phyloP scores from a whole-genome alignment of 257 asterid genomes.

The Penstemon eatonii region DNA sequence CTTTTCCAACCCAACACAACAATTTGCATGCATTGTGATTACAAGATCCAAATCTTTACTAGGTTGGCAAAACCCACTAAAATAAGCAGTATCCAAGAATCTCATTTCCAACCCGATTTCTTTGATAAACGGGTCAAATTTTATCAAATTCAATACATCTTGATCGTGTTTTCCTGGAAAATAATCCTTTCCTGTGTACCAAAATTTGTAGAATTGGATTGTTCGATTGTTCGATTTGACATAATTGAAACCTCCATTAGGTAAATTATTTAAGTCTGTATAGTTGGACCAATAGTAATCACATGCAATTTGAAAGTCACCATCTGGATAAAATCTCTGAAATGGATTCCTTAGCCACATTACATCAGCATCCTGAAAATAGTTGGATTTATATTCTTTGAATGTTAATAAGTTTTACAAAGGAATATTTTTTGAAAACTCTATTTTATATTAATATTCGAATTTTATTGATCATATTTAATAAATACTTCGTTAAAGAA shows the following conservation, averaged over 20 bases:
- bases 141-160: conserved; percentile 57
- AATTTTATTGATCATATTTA: too few relatives aligned
- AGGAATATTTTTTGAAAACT: too few relatives aligned
- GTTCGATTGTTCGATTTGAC: conserved; percentile 50
- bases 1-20: conserved; percentile 54
- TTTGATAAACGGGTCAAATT: conserved; percentile 33
- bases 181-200: conserved; percentile 37
- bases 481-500: too few relatives aligned
- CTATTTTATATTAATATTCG: too few relatives aligned
- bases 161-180: conserved; percentile 61
- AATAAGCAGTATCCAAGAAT: conserved; percentile 54
- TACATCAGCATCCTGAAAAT: conserved; percentile 60
- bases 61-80: conserved; percentile 67
- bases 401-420: too few relatives aligned
- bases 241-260: conserved; percentile 67
- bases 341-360: conserved; percentile 73
- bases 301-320: conserved; percentile 62
- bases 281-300: conserved; percentile 44
- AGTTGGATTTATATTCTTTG: too few relatives aligned
- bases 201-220: conserved; percentile 49
- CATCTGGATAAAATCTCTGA: conserved; percentile 41
- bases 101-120: conserved; percentile 43
- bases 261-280: conserved; percentile 40
- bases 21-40: conserved; percentile 70
- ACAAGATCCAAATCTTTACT: conserved; percentile 47